Conservation (phyloP, 225 moss, liverwort and hornwort genomes). For the Physcomitrellopsis africana region DNA sequence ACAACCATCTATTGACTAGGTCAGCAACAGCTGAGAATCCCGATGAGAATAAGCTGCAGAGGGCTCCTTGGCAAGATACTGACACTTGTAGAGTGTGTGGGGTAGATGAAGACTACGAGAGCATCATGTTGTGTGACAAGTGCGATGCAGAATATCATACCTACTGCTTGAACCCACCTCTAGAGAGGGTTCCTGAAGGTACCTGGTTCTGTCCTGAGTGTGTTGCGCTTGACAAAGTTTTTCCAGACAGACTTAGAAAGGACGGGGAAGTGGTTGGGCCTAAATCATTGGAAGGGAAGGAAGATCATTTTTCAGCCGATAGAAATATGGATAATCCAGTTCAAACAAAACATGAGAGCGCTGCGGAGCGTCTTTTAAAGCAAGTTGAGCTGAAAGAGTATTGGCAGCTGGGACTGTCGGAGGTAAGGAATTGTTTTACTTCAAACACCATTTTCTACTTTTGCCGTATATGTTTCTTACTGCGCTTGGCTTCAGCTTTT, state of each 20-base stretch:
- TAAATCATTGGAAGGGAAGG: constrained; percentile 59
- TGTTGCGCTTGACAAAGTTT: constrained; percentile 88
- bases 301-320: constrained; percentile 53
- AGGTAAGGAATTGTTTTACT: constrained; percentile 48
- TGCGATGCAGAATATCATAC: constrained; percentile 99
- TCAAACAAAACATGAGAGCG: constrained; percentile 39
- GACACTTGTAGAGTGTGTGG: constrained; percentile 96
- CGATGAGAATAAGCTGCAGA: constrained; percentile 72
- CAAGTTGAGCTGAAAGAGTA: constrained; percentile 83
- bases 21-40: constrained; percentile 57
- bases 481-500: no score
- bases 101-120: constrained; percentile 98
- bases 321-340: constrained; percentile 38
- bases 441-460: background rate
- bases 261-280: constrained; percentile 56
- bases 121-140: constrained; percentile 93
- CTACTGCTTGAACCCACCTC: constrained; percentile 92
- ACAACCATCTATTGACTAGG: constrained; percentile 46
- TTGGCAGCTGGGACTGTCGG: constrained; percentile 81
- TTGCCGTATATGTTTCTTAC: background rate
- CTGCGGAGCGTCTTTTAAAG: constrained; percentile 55
- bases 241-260: constrained; percentile 62
- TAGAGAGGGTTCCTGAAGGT: constrained; percentile 91
- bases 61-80: constrained; percentile 97
- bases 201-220: constrained; percentile 98